Conservation (phyloP, 495 filamentous ascomycete genomes). For the Lasiosphaeriaceae sp. region DNA sequence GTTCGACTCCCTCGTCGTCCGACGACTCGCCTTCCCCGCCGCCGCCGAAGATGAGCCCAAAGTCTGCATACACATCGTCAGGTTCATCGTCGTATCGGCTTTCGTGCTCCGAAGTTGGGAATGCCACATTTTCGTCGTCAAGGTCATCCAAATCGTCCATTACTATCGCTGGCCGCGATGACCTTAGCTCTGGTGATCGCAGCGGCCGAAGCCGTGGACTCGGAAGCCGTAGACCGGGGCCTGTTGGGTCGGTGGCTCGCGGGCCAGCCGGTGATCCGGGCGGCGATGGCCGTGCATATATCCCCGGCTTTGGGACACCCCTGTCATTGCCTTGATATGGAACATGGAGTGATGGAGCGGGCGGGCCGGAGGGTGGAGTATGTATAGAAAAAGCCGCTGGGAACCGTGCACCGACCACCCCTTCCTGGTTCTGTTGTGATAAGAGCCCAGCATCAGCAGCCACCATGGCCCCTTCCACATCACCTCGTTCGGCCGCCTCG, state of each 20-base stretch:
- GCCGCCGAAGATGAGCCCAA: constrained; percentile 42
- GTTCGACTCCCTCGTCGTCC: constrained; percentile 21
- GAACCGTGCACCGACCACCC: constrained; percentile 6
- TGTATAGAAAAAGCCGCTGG: background rate
- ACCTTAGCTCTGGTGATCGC: constrained; percentile 25
- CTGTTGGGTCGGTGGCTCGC: constrained; percentile 4
- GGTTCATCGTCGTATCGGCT: constrained; percentile 38
- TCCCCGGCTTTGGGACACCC: constrained; percentile 1
- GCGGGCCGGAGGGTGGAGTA: background rate
- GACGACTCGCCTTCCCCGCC: constrained; percentile 15
- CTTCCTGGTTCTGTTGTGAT: constrained; percentile 12
- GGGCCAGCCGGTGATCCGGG: constrained; percentile 10
- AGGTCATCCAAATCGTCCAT: constrained; percentile 24
- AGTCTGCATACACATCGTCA: constrained; percentile 48
- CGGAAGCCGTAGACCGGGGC: constrained; percentile 12
- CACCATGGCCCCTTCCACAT: constrained; percentile 3
- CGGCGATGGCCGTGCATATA: constrained; percentile 8
- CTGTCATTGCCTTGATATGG: constrained; percentile 1
- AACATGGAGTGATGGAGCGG: background rate
- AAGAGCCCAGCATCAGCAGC: constrained; percentile 16
- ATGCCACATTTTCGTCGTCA: constrained; percentile 34
- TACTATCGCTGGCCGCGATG: constrained; percentile 8
- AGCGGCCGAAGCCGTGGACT: constrained; percentile 19
- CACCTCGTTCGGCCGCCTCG: constrained; percentile 14
- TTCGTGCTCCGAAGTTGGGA: constrained; percentile 42